These are phyloP conservation scores for Torulaspora quercuum DNA, from an alignment of 805 yeast genomes.

Conservation along the genomic window DNA sequence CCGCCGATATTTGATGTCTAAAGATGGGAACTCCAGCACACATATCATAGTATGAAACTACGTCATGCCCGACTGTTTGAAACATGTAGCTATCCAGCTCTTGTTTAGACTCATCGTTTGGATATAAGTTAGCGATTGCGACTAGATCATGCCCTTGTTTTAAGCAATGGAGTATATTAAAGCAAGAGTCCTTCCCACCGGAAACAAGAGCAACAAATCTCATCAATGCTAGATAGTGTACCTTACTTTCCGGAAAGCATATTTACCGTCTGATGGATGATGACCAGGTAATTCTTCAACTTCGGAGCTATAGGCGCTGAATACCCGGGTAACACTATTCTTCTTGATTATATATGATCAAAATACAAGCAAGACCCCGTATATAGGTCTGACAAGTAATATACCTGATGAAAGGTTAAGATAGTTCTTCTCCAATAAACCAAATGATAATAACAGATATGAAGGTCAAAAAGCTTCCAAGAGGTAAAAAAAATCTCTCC, in stretches of 20 bases:
- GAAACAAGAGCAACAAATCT: slow-evolving; percentile 88
- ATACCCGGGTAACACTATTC: no score
- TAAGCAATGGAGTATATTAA: slow-evolving; percentile 81
- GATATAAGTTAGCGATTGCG: slow-evolving; percentile 82
- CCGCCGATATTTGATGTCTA: slow-evolving; percentile 55
- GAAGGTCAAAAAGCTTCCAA: neutral
- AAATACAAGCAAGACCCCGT: no score
- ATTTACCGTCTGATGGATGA: neutral
- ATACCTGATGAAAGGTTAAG: no score
- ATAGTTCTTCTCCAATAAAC: no score
- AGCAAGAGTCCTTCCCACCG: slow-evolving; percentile 96
- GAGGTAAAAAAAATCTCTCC: slow-evolving; percentile 18
- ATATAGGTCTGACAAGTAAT: no score
- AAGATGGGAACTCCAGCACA: slow-evolving; percentile 81
- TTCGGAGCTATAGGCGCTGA: no score
- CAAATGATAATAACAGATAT: no score
- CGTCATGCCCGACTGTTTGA: slow-evolving; percentile 93
- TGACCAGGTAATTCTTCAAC: no score
- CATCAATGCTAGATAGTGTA: slow-evolving; percentile 45
- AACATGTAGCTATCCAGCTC: slow-evolving; percentile 96
- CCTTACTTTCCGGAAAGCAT: neutral
- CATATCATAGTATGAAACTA: slow-evolving; percentile 58
- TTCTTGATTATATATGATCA: no score
- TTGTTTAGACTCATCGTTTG: slow-evolving; percentile 47
- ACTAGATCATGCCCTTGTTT: slow-evolving; percentile 78